These are phyloP conservation scores for Plantago ovata DNA, from an alignment of 257 asterid species.

Conservation along the genomic window DNA sequence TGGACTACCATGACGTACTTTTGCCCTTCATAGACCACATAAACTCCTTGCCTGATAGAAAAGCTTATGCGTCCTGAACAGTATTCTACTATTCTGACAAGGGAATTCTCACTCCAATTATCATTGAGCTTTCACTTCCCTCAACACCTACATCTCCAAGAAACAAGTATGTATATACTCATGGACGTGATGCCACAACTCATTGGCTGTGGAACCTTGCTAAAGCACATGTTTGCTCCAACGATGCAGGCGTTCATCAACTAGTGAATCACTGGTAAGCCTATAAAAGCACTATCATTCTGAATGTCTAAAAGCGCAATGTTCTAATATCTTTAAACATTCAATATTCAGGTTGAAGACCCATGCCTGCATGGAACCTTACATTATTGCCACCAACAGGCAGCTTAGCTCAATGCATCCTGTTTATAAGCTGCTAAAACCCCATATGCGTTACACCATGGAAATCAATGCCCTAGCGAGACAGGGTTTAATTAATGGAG, in stretches of 20 bases:
- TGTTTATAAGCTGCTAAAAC: slow-evolving; percentile 58
- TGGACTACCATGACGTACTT: slow-evolving; percentile 70
- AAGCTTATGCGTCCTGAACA: slow-evolving; percentile 86
- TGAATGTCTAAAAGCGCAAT: not conserved
- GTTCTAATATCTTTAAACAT: slow-evolving; percentile 4
- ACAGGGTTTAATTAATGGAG: slow-evolving; percentile 72
- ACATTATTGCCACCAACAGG: slow-evolving; percentile 73
- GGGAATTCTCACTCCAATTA: slow-evolving; percentile 53
- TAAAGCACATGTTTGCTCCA: slow-evolving; percentile 83
- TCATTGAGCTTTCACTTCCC: slow-evolving; percentile 79
- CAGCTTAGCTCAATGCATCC: slow-evolving; percentile 89
- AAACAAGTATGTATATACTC: slow-evolving; percentile 53
- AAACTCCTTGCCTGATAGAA: slow-evolving; percentile 72
- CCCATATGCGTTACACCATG: slow-evolving; percentile 84
- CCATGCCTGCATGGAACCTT: slow-evolving; percentile 84
- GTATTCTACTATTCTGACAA: slow-evolving; percentile 42
- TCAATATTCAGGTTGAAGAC: slow-evolving; percentile 75
- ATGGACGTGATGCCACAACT: slow-evolving; percentile 65
- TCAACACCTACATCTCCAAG: slow-evolving; percentile 47
- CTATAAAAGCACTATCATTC: not conserved
- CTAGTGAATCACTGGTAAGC: slow-evolving; percentile 82
- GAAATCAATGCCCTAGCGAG: slow-evolving; percentile 89
- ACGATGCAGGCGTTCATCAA: slow-evolving; percentile 89
- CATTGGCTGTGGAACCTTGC: slow-evolving; percentile 83
- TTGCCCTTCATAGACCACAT: slow-evolving; percentile 73